Evolutionary conservation across 495 filamentous ascomycete genomes (phyloP).

Genomic region (Penicillium canariense): DNA sequence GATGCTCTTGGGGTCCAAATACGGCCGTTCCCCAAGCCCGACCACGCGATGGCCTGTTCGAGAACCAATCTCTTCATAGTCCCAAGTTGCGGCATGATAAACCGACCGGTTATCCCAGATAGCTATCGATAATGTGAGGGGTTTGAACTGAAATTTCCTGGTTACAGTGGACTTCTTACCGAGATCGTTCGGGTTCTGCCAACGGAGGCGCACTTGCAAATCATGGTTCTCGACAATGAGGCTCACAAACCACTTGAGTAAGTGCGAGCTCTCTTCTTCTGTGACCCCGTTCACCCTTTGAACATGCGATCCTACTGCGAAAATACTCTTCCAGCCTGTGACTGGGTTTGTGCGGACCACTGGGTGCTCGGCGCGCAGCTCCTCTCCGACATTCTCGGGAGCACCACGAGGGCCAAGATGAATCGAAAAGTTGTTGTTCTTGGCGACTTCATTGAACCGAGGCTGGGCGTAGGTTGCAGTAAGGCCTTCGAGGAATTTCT

Average conservation of each 20-base stretch:
- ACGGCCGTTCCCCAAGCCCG: constrained; percentile 68
- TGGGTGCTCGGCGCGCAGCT: constrained; percentile 63
- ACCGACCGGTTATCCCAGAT: constrained; percentile 79
- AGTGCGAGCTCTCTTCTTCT: constrained; percentile 59
- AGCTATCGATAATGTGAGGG: constrained; percentile 34
- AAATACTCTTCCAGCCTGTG: constrained; percentile 78
- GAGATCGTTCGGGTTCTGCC: constrained; percentile 59
- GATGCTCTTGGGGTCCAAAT: constrained; percentile 52
- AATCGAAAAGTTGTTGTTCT: constrained; percentile 54
- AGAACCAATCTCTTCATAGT: constrained; percentile 58
- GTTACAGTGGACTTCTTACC: constrained; percentile 20
- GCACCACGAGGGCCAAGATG: constrained; percentile 57
- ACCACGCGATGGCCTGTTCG: constrained; percentile 61
- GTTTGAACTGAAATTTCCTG: background rate
- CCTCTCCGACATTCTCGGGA: constrained; percentile 64
- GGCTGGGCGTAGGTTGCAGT: constrained; percentile 66
- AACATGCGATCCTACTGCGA: constrained; percentile 60
- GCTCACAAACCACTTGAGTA: constrained; percentile 61
- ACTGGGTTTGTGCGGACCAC: constrained; percentile 81
- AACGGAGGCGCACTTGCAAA: constrained; percentile 68
- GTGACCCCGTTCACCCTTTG: constrained; percentile 63
- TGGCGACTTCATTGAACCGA: constrained; percentile 55
- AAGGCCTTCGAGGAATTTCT: constrained; percentile 64
- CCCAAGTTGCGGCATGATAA: constrained; percentile 70
- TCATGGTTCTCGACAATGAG: constrained; percentile 77